Evolutionary conservation across 139 green algal genomes (phyloP), one percentile per base, ranked within the genome.

Genomic region (Chlamydomonas sp.): DNA sequence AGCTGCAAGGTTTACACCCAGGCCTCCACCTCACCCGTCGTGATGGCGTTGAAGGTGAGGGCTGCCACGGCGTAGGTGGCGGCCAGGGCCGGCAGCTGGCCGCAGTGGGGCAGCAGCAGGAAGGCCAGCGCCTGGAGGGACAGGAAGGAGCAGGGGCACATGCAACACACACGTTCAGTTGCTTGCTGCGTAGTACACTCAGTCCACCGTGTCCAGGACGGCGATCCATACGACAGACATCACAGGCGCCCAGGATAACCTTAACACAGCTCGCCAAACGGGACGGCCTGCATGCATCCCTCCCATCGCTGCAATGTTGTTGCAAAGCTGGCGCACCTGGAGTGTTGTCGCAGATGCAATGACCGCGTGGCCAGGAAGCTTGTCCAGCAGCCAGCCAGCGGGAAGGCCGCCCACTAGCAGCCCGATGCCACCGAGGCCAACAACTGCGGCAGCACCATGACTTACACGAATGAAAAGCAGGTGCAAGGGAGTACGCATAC

Each of bases 11-110:
- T 49, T 49, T 49, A 49, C 31, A 10, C 64, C 64, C 64, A 12
- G 10, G 64, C 64, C 64, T 12, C 72, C n/a, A 6, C 3, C 72
- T n/a, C 12, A 86, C 82, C 83, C 58, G 83, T 88, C 49, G 83
- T 88, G 57, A 88, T 88, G 15, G 63, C 73, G 74, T 88, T 88
- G 83, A 88, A 88, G 31, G 83, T 82, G 16, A 88, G 74, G 4
- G 83, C 73, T 0, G 83, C 83, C 3, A 60, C 57, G 83, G 73
- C 81, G 58, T 88, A 88, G 5, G 67, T 72, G 3, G 63, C 73
- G 10, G 73, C 83, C 83, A 88, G 83, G 1, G 78, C 59, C 20
- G 73, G 12, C 62, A 88, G 63, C 7, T 18, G 49, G 69, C 73
- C 63, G 69, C 73, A 77, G 75, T 82, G 83, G 7, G 83, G 83